Percentiles rank a stretch among this genome's conserved stretches.
These are phyloP conservation scores for Spiraea crenata DNA, from an alignment of 331 rosid species.

Conservation along the genomic window DNA sequence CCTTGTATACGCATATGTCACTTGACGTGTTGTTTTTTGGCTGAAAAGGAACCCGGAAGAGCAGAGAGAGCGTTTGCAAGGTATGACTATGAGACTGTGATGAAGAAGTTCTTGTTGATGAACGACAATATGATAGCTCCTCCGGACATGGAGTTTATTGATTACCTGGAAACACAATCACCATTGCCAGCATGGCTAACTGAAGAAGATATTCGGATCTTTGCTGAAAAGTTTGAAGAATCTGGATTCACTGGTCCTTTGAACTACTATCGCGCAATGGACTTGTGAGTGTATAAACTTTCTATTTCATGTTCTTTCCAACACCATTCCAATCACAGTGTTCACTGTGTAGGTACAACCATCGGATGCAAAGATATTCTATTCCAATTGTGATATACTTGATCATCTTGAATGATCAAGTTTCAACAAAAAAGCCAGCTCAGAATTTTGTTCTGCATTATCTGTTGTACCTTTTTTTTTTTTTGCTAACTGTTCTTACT, in stretches of 20 bases:
- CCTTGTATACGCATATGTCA: not conserved
- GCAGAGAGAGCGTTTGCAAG: slow-evolving; percentile 77
- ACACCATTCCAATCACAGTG: not conserved
- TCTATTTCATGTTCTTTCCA: not conserved
- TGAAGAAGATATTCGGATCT: slow-evolving; percentile 63
- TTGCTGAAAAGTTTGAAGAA: slow-evolving; percentile 69
- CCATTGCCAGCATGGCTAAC: slow-evolving; percentile 67
- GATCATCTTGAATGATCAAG: no score
- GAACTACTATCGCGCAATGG: slow-evolving; percentile 76
- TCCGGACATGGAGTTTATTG: slow-evolving; percentile 63
- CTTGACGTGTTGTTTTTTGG: slow-evolving; percentile 13
- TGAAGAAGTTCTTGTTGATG: slow-evolving; percentile 61
- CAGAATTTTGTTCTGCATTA: not conserved
- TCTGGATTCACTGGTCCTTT: slow-evolving; percentile 80
- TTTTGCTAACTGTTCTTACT: not conserved
- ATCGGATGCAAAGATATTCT: not conserved
- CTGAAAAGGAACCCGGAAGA: slow-evolving; percentile 71
- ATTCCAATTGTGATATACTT: not conserved
- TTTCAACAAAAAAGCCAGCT: not conserved
- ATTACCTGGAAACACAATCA: slow-evolving; percentile 62
- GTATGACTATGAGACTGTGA: slow-evolving; percentile 66
- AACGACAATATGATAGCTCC: slow-evolving; percentile 42
- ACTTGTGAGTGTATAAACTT: slow-evolving; percentile 44
- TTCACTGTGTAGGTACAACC: slow-evolving; percentile 13
- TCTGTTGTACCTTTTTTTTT: not conserved